These are phyloP conservation scores for Huntiella savannae DNA, from an alignment of 2,329 filamentous ascomycete genomes.

Conservation along the genomic window DNA sequence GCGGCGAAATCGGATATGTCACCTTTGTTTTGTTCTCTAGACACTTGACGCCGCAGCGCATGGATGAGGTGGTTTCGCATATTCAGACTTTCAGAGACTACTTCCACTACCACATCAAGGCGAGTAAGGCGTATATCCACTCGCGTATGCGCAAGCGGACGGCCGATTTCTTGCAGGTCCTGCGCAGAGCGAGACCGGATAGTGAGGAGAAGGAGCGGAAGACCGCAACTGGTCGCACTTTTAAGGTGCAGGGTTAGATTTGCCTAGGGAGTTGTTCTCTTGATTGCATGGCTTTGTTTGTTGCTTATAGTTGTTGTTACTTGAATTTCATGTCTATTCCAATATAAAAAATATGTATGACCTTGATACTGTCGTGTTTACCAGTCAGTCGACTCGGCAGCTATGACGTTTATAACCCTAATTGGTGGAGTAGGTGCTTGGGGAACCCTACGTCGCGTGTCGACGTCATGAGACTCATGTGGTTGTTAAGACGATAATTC, in stretches of 20 bases:
- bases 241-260: slow-evolving; percentile 35
- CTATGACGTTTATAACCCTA: too few species aligned
- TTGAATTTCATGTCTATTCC: slow-evolving; percentile 3
- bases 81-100: slow-evolving; percentile 99
- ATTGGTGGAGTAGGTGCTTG: too few species aligned
- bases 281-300: slow-evolving; percentile 7
- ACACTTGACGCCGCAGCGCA: slow-evolving; percentile 75
- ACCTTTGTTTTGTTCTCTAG: slow-evolving; percentile 96
- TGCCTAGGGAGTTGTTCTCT: slow-evolving; percentile 15
- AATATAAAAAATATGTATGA: background rate
- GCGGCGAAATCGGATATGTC: slow-evolving; percentile 85
- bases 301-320: slow-evolving; percentile 1
- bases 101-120: slow-evolving; percentile 99
- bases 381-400: too few species aligned
- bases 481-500: too few species aligned
- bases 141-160: slow-evolving; percentile 94
- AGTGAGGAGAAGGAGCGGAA: slow-evolving; percentile 95
- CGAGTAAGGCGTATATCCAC: slow-evolving; percentile 97
- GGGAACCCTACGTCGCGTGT: too few species aligned
- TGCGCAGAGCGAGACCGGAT: slow-evolving; percentile 85
- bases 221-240: slow-evolving; percentile 89
- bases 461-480: too few species aligned
- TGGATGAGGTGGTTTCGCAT: slow-evolving; percentile 91
- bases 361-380: too few species aligned
- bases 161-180: slow-evolving; percentile 95